Base-by-base conservation (phyloP, 768 basidiomycete species). In the Saitozyma podzolica region DNA sequence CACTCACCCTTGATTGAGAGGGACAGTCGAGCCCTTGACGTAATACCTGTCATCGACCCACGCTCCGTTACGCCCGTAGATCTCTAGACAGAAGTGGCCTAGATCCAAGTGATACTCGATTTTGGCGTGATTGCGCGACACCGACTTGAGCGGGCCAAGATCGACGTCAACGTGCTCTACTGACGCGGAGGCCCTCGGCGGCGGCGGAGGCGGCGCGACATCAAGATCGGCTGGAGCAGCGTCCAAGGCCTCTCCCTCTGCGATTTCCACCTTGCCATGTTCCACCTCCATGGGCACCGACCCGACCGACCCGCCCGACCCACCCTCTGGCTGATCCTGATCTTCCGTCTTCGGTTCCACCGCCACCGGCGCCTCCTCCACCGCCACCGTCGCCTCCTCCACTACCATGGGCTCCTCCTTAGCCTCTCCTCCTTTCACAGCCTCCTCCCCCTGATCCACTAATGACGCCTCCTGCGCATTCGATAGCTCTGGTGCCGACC, bases 31-130 rank as follows among this genome's bases (percentile, higher is more conserved):
- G 14, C 94, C 92, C 67, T 90, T 88, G 10, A 89, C 89, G 54
- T 87, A 88, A 90, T 94, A 99, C n/a, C 90, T 87, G 40, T 93
- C 94, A 67, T 98, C 93, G 6, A 99, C 92, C 89, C 94, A 97
- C 16, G 93, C 93, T 11, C 96, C 96, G 72, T 99, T 98, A 62
- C 96, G 84, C n/a, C 96, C 96, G 43, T 91, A 84, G 43, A 99
- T 94, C 63, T 87, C 87, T 42, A 99, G 85, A 54, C 75, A 79
- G 59, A 79, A 79, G 54, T 77, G 76, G 43, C 72, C 72, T 16
- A 73, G 48, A 56, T 77, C 76, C 19, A 69, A 51, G 4, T 67
- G 62, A 54, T 71, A 79, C 78, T 91, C 91, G 70, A 98, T 93
- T 83, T 87, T 88, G 41, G 96, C 96, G 76, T 99, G 96, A 16